Evolutionary conservation across 768 basidiomycete genomes (phyloP).

Genomic region (Leccinum truebloodii): DNA sequence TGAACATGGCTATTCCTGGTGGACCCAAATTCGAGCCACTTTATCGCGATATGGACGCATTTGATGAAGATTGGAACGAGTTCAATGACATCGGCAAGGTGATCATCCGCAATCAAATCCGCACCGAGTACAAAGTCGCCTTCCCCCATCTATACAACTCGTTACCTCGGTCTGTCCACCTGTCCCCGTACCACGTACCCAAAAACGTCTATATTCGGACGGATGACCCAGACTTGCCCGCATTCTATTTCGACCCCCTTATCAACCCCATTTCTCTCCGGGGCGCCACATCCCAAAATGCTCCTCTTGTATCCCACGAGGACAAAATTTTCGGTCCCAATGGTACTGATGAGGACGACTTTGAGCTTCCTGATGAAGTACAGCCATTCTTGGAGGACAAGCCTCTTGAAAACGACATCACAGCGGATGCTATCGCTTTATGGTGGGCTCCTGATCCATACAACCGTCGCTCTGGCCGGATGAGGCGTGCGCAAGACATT

Average conservation of each 20-base stretch:
- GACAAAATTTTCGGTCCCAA: slow-evolving; percentile 91
- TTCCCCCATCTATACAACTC: slow-evolving; percentile 99
- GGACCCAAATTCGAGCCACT: slow-evolving; percentile 99
- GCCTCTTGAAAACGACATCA: slow-evolving; percentile 84
- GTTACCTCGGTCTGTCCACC: slow-evolving; percentile 89
- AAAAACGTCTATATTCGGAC: slow-evolving; percentile 99
- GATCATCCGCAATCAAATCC: slow-evolving; percentile 97
- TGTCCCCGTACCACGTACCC: slow-evolving; percentile 88
- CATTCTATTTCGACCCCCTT: slow-evolving; percentile 98
- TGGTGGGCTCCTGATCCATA: slow-evolving; percentile 99
- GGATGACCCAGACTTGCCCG: slow-evolving; percentile 98
- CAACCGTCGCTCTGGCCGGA: slow-evolving; percentile 86
- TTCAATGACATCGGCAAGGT: slow-evolving; percentile 99
- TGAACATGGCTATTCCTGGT: slow-evolving; percentile 96
- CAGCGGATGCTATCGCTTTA: slow-evolving; percentile 94
- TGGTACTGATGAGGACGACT: slow-evolving; percentile 82
- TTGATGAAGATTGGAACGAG: slow-evolving; percentile 99
- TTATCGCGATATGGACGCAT: slow-evolving; percentile 94
- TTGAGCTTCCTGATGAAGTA: slow-evolving; percentile 77
- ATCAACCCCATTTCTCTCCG: slow-evolving; percentile 97
- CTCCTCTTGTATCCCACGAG: slow-evolving; percentile 83
- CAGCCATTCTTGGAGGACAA: slow-evolving; percentile 80
- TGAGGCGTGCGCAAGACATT: slow-evolving; percentile 92
- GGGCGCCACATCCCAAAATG: slow-evolving; percentile 69
- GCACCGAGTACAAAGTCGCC: slow-evolving; percentile 98